Conservation (phyloP, 2,329 filamentous ascomycete genomes). For the Cadophora malorum region DNA sequence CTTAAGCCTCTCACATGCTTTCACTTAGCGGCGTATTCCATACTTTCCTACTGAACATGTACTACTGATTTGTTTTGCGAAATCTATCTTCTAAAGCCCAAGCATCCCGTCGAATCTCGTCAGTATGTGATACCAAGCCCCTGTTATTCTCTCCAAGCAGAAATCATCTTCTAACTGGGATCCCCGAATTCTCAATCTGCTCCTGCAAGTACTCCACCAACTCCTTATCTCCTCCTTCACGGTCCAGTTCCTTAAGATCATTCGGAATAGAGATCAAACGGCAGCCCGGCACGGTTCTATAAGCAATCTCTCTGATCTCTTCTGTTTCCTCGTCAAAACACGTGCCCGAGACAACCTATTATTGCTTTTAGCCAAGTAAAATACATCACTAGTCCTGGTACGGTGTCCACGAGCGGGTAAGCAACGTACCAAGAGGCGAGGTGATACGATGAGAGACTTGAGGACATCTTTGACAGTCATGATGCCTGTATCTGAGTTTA, state of each 20-base stretch:
- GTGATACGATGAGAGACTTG: conserved; percentile 20
- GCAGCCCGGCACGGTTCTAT: conserved; percentile 24
- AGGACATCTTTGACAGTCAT: conserved; percentile 30
- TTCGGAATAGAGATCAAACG: conserved; percentile 27
- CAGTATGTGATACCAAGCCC: background rate
- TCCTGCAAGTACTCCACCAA: conserved; percentile 31
- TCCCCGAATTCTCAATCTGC: conserved; percentile 26
- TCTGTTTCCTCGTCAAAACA: conserved; percentile 33
- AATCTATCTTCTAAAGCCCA: too few species aligned
- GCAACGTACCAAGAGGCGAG: conserved; percentile 24
- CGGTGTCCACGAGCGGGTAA: background rate
- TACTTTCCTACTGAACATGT: too few species aligned
- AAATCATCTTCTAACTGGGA: background rate
- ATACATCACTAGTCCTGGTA: too few species aligned
- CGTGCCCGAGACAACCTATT: conserved; percentile 24
- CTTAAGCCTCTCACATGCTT: too few species aligned
- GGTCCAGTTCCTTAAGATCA: conserved; percentile 19
- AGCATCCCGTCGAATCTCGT: too few species aligned
- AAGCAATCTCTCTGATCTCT: conserved; percentile 32
- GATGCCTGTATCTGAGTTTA: background rate
- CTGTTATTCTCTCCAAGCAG: background rate
- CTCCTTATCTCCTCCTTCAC: conserved; percentile 5
- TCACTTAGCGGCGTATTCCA: too few species aligned
- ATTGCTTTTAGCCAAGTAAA: background rate
- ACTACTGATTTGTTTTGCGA: too few species aligned